Base-by-base conservation (phyloP, 306 rosid genomes). In the Quercus rubra region DNA sequence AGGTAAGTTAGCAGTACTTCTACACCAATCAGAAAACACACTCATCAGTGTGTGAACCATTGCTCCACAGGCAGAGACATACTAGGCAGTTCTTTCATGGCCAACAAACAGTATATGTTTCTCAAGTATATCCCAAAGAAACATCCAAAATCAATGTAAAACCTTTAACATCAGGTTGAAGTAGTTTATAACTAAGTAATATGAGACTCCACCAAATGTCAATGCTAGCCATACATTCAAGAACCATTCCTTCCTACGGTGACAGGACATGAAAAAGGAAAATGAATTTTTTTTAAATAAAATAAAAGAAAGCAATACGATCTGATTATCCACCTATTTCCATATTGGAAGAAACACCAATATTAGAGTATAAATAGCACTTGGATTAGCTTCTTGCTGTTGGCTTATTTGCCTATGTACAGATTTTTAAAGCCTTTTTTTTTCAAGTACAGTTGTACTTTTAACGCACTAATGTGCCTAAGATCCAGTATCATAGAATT, bases 1-100 rank as follows among this genome's bases (percentile, higher is more conserved):
- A 62, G 13, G 59, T 12, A 3, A 72, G 75, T 82, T 56, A 82
- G 63, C 70, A 58, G 55, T 2, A 19, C n/a, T 68, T 38, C n/a
- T 6, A 67, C 35, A 67, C 51, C 27, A 2, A 68, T 33, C 27
- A 68, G 17, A 68, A 68, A 68, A 19, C 54, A 68, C 13, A 46
- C 52, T 35, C 43, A 15, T 17, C 27, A 68, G 28, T 68, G 72
- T 38, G 51, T 46, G 27, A 33, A 68, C 72, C 54, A 35, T 68
- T 35, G 27, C 72, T 35, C 51, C 72, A 68, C 72, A 10, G 28
- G 17, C 72, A 68, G 52, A 31, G 30, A 59, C 18, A 4, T 23
- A 59, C 33, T 59, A 63, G 20, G 70, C 17, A 35, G 31, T 28
- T 28, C 20, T 63, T 63, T 28, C 20, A 5, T 63, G 41, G 17